These are phyloP conservation scores for Backusella circina DNA, from an alignment of 192 early-diverging fungal species.

Conservation along the genomic window DNA sequence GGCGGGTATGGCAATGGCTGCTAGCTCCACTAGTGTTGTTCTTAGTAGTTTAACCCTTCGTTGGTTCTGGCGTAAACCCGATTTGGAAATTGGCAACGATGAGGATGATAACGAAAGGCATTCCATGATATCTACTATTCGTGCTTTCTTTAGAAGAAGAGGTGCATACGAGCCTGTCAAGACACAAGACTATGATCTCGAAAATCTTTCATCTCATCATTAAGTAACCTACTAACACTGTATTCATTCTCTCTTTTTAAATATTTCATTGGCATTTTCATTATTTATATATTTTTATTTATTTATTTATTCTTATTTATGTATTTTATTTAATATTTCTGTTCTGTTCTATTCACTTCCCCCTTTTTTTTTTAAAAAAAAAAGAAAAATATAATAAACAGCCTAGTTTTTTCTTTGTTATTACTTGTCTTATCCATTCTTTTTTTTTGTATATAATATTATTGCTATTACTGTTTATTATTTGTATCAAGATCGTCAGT, in stretches of 20 bases:
- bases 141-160: neutral
- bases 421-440: too few species aligned
- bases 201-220: neutral
- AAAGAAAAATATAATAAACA: too few species aligned
- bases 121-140: neutral
- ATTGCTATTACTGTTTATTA: too few species aligned
- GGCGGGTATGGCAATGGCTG: conserved; percentile 92
- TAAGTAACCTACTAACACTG: neutral
- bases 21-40: conserved; percentile 89
- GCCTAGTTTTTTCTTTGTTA: too few species aligned
- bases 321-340: too few species aligned
- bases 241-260: neutral
- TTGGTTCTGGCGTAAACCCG: conserved; percentile 46
- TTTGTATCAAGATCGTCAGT: too few species aligned
- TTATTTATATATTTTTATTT: too few species aligned
- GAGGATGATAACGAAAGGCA: neutral
- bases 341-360: too few species aligned
- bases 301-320: too few species aligned
- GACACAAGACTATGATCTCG: neutral
- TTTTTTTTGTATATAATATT: too few species aligned
- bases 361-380: too few species aligned
- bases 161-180: neutral
- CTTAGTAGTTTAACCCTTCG: conserved; percentile 83
- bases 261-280: too few species aligned
- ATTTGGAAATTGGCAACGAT: conserved; percentile 1